Conservation (phyloP, 306 rosid genomes). For the Glycine tomentella region DNA sequence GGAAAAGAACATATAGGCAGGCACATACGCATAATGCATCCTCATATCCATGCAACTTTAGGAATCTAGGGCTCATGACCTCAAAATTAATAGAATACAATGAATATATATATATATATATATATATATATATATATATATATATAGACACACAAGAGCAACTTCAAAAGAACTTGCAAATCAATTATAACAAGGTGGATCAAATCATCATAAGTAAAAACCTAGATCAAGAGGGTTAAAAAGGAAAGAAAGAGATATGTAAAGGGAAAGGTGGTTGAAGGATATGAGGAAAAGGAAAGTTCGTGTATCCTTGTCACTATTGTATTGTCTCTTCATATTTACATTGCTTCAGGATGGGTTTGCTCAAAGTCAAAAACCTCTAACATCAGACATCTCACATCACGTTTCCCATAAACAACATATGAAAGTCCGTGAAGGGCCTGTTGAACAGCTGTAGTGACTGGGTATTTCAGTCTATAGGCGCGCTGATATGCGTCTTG, state of each 20-base stretch:
- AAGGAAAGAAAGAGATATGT: neutral
- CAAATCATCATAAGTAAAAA: neutral
- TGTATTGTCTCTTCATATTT: constrained; percentile 40
- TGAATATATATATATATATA: constrained; percentile 33
- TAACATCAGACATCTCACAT: constrained; percentile 82
- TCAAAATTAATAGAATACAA: constrained; percentile 34
- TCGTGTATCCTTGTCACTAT: constrained; percentile 33
- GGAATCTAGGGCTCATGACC: neutral
- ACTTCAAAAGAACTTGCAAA: constrained; percentile 31
- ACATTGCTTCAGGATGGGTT: constrained; percentile 64
- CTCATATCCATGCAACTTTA: neutral
- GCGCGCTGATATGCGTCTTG: constrained; percentile 62
- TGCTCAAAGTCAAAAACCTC: constrained; percentile 88
- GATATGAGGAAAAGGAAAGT: neutral
- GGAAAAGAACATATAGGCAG: too few relatives aligned
- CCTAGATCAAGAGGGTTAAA: too few relatives aligned
- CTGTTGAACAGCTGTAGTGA: constrained; percentile 76
- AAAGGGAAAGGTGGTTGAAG: neutral
- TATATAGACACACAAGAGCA: too few relatives aligned
- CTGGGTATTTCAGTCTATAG: constrained; percentile 68
- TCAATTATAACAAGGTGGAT: constrained; percentile 13
- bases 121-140: too few relatives aligned
- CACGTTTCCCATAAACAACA: constrained; percentile 79
- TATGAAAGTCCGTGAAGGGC: constrained; percentile 82
- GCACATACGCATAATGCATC: too few relatives aligned